Percentiles rank a stretch among this genome's conserved stretches.
Conservation (phyloP, 2,329 filamentous ascomycete genomes). For the Chaetoscypha palmicola region DNA sequence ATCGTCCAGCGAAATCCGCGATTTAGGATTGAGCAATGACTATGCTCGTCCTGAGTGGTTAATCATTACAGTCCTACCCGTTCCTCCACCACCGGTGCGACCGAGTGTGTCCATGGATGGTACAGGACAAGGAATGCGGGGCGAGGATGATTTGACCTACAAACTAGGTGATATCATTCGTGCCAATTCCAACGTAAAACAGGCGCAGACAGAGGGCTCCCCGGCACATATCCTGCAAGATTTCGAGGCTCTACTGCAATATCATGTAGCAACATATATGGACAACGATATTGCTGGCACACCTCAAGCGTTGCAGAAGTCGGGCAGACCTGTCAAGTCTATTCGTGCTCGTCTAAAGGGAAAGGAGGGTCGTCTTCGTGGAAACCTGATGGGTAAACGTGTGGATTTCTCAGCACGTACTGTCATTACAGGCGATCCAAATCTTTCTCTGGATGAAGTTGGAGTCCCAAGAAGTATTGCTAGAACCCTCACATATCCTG, state of each 20-base stretch:
- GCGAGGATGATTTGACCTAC: conserved; percentile 98
- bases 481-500: conserved; percentile 86
- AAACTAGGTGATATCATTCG: conserved; percentile 98
- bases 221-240: conserved; percentile 86
- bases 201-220: conserved; percentile 85
- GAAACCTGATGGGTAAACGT: conserved; percentile 99
- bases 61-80: conserved; percentile 89
- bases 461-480: conserved; percentile 94
- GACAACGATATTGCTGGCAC: conserved; percentile 98
- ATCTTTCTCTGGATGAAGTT: conserved; percentile 92
- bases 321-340: conserved; percentile 90
- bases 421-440: conserved; percentile 97
- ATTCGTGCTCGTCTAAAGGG: conserved; percentile 97
- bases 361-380: conserved; percentile 94
- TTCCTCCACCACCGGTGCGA: conserved; percentile 89
- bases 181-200: conserved; percentile 88
- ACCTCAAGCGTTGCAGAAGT: conserved; percentile 93
- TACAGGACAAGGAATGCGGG: conserved; percentile 82
- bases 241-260: conserved; percentile 88
- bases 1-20: conserved; percentile 68
- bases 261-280: conserved; percentile 99
- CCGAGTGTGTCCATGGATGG: conserved; percentile 97
- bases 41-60: conserved; percentile 98
- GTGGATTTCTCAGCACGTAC: conserved; percentile 99
- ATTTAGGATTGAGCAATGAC: conserved; percentile 88